Conservation (phyloP, 2,329 filamentous ascomycete species). For the Neocucurbitaria cava region DNA sequence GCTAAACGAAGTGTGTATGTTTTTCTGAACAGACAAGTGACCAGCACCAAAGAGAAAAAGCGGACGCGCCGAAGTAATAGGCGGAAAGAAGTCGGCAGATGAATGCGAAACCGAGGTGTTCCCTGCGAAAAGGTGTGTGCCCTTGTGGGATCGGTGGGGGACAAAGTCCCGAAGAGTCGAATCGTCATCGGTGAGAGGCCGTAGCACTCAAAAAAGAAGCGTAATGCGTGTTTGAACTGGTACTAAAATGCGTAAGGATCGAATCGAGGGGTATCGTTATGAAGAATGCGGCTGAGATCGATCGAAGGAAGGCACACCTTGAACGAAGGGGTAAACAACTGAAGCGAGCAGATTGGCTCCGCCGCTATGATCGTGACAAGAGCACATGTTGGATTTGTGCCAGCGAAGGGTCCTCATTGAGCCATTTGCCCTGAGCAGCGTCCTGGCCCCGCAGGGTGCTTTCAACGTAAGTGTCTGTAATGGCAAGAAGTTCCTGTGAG, state of each 20-base stretch:
- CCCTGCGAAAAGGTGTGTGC: not conserved
- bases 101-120: not conserved
- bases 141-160: not conserved
- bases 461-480: constrained; percentile 65
- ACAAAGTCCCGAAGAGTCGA: not conserved
- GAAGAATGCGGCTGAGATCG: constrained; percentile 17
- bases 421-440: constrained; percentile 65
- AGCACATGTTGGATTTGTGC: constrained; percentile 55
- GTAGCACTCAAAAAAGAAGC: not conserved
- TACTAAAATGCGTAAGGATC: not conserved
- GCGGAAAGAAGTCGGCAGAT: not conserved
- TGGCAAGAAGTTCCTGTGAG: constrained; percentile 61
- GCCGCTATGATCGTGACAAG: constrained; percentile 34
- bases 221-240: not conserved
- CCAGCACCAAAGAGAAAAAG: constrained; percentile 17
- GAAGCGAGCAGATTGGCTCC: not conserved
- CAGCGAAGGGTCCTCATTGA: constrained; percentile 66
- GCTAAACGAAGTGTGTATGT: constrained; percentile 13
- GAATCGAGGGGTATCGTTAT: constrained; percentile 27
- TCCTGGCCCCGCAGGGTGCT: constrained; percentile 63
- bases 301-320: constrained; percentile 7
- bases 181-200: not conserved
- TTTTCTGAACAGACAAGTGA: constrained; percentile 14
- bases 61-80: not conserved
- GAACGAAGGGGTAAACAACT: not conserved